These are phyloP conservation scores for Colletotrichum sp. DNA, from an alignment of 2,329 filamentous ascomycete species.

Conservation along the genomic window DNA sequence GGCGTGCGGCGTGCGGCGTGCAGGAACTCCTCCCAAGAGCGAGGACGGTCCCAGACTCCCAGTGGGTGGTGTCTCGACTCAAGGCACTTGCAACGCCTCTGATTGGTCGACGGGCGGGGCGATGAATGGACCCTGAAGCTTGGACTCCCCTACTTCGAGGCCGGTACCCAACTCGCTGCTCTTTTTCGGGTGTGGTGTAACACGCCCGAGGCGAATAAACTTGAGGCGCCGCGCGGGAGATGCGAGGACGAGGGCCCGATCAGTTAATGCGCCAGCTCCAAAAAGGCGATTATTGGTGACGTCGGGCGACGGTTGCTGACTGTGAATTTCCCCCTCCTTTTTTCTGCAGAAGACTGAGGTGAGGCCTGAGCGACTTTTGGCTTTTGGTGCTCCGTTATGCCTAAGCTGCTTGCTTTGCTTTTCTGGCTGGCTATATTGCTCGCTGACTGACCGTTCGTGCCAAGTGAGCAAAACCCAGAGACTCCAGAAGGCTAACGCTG, in stretches of 20 bases:
- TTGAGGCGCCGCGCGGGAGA: slow-evolving; percentile 3
- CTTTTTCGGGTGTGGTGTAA: not conserved
- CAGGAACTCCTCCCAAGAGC: not conserved
- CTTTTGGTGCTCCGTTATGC: not conserved
- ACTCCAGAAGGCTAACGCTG: not conserved
- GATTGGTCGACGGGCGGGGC: not conserved
- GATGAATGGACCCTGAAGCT: slow-evolving; percentile 17
- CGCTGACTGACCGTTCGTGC: not conserved
- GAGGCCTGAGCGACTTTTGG: not conserved
- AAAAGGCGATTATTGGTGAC: not conserved
- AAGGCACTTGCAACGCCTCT: not conserved
- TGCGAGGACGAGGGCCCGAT: not conserved
- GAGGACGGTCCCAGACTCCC: not conserved
- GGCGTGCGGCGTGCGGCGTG: not conserved
- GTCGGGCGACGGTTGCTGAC: not conserved
- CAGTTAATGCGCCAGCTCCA: not conserved
- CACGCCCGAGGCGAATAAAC: slow-evolving; percentile 12
- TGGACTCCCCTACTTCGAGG: not conserved
- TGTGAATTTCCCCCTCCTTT: not conserved
- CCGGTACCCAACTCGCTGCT: too few species aligned
- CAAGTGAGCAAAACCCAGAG: not conserved
- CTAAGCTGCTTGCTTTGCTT: not conserved
- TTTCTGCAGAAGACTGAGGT: not conserved
- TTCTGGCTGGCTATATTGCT: not conserved
- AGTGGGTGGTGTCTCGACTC: not conserved